These are phyloP conservation scores for Russula abietina DNA, from an alignment of 768 basidiomycete species.

Conservation along the genomic window DNA sequence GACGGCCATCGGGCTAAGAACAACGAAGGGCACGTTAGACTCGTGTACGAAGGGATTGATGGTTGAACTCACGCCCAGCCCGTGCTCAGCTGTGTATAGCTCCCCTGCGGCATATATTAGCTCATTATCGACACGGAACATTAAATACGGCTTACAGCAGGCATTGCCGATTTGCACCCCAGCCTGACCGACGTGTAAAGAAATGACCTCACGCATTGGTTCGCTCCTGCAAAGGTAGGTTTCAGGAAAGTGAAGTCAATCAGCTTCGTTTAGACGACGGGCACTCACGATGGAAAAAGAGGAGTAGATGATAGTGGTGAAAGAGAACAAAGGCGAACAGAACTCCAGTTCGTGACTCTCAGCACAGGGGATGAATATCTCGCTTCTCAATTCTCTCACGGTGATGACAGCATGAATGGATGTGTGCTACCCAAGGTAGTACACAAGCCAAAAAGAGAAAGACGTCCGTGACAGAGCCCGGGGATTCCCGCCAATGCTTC, in stretches of 20 bases:
- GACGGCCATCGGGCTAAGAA: slow-evolving; percentile 84
- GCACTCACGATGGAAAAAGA: slow-evolving; percentile 9
- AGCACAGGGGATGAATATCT: neutral
- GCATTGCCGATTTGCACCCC: slow-evolving; percentile 98
- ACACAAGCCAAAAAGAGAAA: neutral
- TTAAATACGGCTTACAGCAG: slow-evolving; percentile 69
- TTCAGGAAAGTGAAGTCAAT: slow-evolving; percentile 1
- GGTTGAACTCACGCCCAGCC: slow-evolving; percentile 71
- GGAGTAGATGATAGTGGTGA: neutral
- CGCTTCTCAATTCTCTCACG: slow-evolving; percentile 17
- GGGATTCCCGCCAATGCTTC: neutral
- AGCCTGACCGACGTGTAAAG: slow-evolving; percentile 97
- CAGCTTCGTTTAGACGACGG: neutral
- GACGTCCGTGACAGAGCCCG: neutral
- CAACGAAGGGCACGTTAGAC: slow-evolving; percentile 19
- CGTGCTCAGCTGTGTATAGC: slow-evolving; percentile 98
- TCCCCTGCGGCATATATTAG: slow-evolving; percentile 59
- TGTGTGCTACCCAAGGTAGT: neutral
- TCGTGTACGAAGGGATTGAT: neutral
- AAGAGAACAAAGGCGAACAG: neutral
- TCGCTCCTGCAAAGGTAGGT: slow-evolving; percentile 27
- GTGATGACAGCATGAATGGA: slow-evolving; percentile 19
- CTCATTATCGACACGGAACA: neutral
- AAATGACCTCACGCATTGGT: slow-evolving; percentile 96
- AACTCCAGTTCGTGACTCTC: neutral